These are phyloP conservation scores for Penicillium sp. DNA, from an alignment of 2,329 filamentous ascomycete genomes.

Conservation along the genomic window DNA sequence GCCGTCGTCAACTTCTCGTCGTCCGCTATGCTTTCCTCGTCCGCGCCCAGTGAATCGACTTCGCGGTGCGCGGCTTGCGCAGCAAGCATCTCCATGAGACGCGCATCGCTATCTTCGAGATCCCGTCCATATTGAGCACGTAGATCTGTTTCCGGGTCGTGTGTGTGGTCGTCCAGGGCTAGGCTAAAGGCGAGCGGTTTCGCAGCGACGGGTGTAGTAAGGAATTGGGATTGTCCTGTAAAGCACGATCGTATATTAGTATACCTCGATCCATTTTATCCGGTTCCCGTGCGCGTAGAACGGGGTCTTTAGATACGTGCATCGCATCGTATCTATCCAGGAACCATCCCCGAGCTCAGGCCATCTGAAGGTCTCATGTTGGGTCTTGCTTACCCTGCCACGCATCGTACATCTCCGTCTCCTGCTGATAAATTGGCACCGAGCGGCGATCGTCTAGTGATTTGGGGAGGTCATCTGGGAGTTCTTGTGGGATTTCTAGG, in stretches of 20 bases:
- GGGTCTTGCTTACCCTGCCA: constrained; percentile 74
- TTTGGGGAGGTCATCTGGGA: constrained; percentile 84
- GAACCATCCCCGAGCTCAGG: neutral
- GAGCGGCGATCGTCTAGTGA: constrained; percentile 84
- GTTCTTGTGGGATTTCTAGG: constrained; percentile 35
- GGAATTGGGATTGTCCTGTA: constrained; percentile 89
- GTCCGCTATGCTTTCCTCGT: constrained; percentile 75
- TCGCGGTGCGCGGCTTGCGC: constrained; percentile 86
- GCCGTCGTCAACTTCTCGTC: constrained; percentile 71
- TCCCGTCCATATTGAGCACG: constrained; percentile 36
- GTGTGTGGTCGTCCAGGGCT: constrained; percentile 73
- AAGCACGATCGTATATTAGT: constrained; percentile 7
- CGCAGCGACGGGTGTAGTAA: constrained; percentile 80
- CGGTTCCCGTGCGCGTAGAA: neutral
- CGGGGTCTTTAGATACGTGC: neutral
- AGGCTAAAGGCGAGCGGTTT: constrained; percentile 85
- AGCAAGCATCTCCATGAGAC: constrained; percentile 93
- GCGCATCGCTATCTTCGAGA: constrained; percentile 75
- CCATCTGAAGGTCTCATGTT: neutral
- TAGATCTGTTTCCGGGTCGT: constrained; percentile 59
- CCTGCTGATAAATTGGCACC: constrained; percentile 66
- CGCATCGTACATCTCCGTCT: constrained; percentile 98
- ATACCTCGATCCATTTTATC: neutral
- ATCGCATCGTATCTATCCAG: neutral
- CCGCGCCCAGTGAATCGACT: constrained; percentile 65